phyloP scores from a whole-genome alignment of 2,329 filamentous ascomycete species.

The Catunica adiposa region DNA sequence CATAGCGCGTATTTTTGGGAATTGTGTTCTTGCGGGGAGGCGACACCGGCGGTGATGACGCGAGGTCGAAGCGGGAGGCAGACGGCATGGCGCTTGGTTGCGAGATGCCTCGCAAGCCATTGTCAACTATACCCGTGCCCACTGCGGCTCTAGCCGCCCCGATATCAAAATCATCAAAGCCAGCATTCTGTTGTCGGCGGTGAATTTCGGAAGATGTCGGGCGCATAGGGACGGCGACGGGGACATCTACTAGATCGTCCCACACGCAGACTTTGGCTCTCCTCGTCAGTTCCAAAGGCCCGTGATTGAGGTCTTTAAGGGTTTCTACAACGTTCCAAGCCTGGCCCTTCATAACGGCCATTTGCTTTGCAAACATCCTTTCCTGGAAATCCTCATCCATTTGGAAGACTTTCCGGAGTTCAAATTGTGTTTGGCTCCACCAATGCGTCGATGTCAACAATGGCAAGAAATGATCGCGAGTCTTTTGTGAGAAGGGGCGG shows the following conservation, averaged over 20 bases:
- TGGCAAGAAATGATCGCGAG: slow-evolving; percentile 87
- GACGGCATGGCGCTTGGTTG: slow-evolving; percentile 52
- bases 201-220: slow-evolving; percentile 72
- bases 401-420: slow-evolving; percentile 72
- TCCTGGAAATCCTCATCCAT: slow-evolving; percentile 94
- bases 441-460: slow-evolving; percentile 85
- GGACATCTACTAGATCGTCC: slow-evolving; percentile 94
- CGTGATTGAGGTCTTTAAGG: slow-evolving; percentile 79
- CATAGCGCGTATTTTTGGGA: slow-evolving; percentile 12
- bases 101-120: slow-evolving; percentile 55
- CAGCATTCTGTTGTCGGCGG: slow-evolving; percentile 35
- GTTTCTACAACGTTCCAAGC: slow-evolving; percentile 99
- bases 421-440: slow-evolving; percentile 90
- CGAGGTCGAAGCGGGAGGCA: slow-evolving; percentile 58
- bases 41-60: slow-evolving; percentile 21
- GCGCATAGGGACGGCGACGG: slow-evolving; percentile 80
- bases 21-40: slow-evolving; percentile 9
- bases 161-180: slow-evolving; percentile 78
- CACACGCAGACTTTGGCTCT: slow-evolving; percentile 87
- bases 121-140: slow-evolving; percentile 20
- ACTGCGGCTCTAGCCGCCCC: slow-evolving; percentile 28
- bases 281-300: slow-evolving; percentile 80
- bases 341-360: slow-evolving; percentile 97
- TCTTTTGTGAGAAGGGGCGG: slow-evolving; percentile 86
- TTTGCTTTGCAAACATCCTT: slow-evolving; percentile 96